Evolutionary conservation across 2,329 filamentous ascomycete species (phyloP), one percentile per base, ranked within the genome.

Genomic region (Fusarium sulawesiense): DNA sequence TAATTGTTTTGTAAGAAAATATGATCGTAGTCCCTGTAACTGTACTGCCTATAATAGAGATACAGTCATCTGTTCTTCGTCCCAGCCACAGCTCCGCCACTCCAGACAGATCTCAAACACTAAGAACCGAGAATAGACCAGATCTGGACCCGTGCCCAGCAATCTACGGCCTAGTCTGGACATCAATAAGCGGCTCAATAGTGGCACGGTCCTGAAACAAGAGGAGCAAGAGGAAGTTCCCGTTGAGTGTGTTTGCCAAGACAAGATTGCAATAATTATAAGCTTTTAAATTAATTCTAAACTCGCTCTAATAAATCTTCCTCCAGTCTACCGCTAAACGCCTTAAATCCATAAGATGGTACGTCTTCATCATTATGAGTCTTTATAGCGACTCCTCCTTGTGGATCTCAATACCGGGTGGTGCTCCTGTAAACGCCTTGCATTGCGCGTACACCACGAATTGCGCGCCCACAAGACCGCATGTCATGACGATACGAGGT

Each of bases 401-500:
- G 73, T 87, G 84, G 67, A 87, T 86, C 73, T 87, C 85, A 51
- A 87, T 83, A 30, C 83, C 74, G 0, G 84, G 81, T 23, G 85
- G 84, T 6, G 85, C 85, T 0, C 84, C 84, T 3, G 85, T 85
- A 18, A 87, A 75, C 6, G 83, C 71, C 79, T 87, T 87, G 78
- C 84, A 86, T 72, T 86, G 84, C 4, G 84, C 84, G 56, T 87
- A 87, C 37, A 87, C 86, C 23, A 87, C 85, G 71, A 87, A 87
- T 71, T 87, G 85, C 0, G 82, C 84, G 2, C 84, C 81, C 1
- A 87, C 85, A 29, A 87, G 74, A 7, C 82, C 84, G 56, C 84
- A 86, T 2, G 85, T 87, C 85, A 87, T 87, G 58, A 87, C 64
- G 7, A 87, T 48, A 77, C 85, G 82, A 14, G 85, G 85, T 1